phyloP scores from a whole-genome alignment of 495 filamentous ascomycete species.

The Daldinia caldariorum region DNA sequence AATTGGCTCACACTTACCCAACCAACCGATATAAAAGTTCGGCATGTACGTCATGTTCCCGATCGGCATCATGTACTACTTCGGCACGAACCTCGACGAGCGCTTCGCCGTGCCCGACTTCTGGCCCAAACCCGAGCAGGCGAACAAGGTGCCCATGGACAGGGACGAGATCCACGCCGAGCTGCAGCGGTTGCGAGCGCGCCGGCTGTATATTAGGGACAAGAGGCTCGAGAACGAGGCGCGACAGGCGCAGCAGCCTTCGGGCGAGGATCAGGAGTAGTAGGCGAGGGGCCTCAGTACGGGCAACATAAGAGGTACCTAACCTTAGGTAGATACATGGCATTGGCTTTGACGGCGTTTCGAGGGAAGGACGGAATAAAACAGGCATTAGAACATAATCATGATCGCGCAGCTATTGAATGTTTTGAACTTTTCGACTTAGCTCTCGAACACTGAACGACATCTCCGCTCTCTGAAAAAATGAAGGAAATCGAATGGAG shows the following conservation, averaged over 20 bases:
- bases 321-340: background rate
- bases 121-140: constrained; percentile 88
- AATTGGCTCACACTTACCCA: background rate
- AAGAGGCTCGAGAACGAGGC: constrained; percentile 66
- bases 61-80: constrained; percentile 99
- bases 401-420: background rate
- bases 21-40: constrained; percentile 66
- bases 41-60: constrained; percentile 99
- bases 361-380: constrained; percentile 9
- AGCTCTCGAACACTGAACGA: background rate
- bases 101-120: constrained; percentile 89
- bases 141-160: constrained; percentile 88
- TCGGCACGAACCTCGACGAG: constrained; percentile 96
- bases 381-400: background rate
- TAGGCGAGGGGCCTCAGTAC: background rate
- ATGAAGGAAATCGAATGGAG: constrained; percentile 1
- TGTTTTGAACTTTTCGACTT: background rate
- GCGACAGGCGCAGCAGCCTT: constrained; percentile 50
- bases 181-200: constrained; percentile 73
- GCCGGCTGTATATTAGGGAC: constrained; percentile 68
- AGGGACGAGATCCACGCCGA: constrained; percentile 85
- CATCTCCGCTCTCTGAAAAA: constrained; percentile 19
- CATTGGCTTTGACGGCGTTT: constrained; percentile 37
- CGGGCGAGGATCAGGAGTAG: constrained; percentile 39
- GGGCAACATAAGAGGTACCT: constrained; percentile 1